These are phyloP conservation scores for Colletotrichum spaethianum DNA, from an alignment of 2,329 filamentous ascomycete species.

Conservation along the genomic window DNA sequence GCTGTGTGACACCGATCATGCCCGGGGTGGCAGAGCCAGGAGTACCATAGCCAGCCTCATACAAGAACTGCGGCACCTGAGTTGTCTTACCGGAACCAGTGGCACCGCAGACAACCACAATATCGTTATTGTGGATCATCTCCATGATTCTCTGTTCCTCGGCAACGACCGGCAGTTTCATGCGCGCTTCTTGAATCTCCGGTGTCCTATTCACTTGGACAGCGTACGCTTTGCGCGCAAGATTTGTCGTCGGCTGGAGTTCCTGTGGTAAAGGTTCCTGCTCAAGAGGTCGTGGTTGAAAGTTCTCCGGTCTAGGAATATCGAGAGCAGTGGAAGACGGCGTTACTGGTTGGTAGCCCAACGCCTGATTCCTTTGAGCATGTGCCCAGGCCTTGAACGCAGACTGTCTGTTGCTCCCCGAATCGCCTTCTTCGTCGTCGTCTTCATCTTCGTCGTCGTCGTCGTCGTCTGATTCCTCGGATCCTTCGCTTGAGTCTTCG, in stretches of 20 bases:
- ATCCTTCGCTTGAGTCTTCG: constrained; percentile 41
- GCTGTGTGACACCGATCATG: constrained; percentile 96
- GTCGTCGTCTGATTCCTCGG: constrained; percentile 47
- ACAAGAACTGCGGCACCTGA: constrained; percentile 95
- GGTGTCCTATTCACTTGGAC: constrained; percentile 78
- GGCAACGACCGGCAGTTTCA: constrained; percentile 89
- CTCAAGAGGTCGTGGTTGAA: constrained; percentile 77
- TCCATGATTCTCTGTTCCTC: constrained; percentile 99
- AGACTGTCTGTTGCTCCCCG: constrained; percentile 59
- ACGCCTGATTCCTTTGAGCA: constrained; percentile 85
- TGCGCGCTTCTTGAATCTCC: constrained; percentile 82
- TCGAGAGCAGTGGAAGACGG: constrained; percentile 59
- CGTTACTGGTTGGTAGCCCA: constrained; percentile 73
- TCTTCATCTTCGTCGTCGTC: constrained; percentile 53
- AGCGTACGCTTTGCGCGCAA: constrained; percentile 80
- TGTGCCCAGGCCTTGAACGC: constrained; percentile 97
- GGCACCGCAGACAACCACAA: constrained; percentile 92
- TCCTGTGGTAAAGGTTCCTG: constrained; percentile 79
- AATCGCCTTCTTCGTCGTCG: constrained; percentile 48
- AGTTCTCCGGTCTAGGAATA: constrained; percentile 72
- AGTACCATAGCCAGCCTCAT: constrained; percentile 91
- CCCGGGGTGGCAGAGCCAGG: constrained; percentile 84
- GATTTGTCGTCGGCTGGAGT: constrained; percentile 72
- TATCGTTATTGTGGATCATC: constrained; percentile 91
- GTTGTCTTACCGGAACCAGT: constrained; percentile 99